Percentiles rank a stretch among this genome's conserved stretches.
These are phyloP conservation scores for Xylaria sp. DNA, from an alignment of 2,329 filamentous ascomycete genomes.

Conservation along the genomic window DNA sequence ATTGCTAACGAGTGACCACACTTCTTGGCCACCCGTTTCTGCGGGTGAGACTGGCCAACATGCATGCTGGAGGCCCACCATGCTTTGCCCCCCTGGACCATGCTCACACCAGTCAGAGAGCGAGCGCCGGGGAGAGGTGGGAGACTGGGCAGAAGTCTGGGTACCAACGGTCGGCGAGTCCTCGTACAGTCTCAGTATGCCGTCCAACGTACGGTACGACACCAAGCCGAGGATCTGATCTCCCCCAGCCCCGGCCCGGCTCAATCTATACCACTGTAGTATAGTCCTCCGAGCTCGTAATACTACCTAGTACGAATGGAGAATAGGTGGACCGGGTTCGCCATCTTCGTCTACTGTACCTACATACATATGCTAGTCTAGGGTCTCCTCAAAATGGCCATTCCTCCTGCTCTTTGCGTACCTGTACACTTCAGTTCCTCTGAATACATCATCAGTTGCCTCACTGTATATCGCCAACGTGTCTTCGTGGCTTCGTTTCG, in stretches of 20 bases:
- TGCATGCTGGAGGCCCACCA: slow-evolving; percentile 30
- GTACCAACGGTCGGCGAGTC: slow-evolving; percentile 32
- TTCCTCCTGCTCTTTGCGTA: slow-evolving; percentile 34
- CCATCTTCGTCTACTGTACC: slow-evolving; percentile 24
- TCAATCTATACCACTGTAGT: slow-evolving; percentile 34
- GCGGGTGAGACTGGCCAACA: slow-evolving; percentile 36
- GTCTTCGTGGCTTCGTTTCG: slow-evolving; percentile 37
- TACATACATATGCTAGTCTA: slow-evolving; percentile 32
- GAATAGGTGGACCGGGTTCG: slow-evolving; percentile 31
- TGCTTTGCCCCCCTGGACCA: slow-evolving; percentile 29
- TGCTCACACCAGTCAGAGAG: slow-evolving; percentile 31
- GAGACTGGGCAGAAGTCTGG: slow-evolving; percentile 1
- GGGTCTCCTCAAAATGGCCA: slow-evolving; percentile 35
- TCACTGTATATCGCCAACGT: slow-evolving; percentile 22
- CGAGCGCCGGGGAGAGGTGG: slow-evolving; percentile 28
- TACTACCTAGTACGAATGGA: slow-evolving; percentile 30
- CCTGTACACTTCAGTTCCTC: slow-evolving; percentile 24
- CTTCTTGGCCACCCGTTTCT: slow-evolving; percentile 22
- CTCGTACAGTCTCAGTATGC: slow-evolving; percentile 34
- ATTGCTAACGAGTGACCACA: slow-evolving; percentile 15
- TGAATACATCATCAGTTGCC: slow-evolving; percentile 20
- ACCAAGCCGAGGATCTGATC: slow-evolving; percentile 39
- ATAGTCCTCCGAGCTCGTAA: slow-evolving; percentile 35
- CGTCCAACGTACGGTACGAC: slow-evolving; percentile 35
- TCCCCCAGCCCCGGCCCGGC: slow-evolving; percentile 39